Base-by-base conservation (phyloP, 2,329 filamentous ascomycete genomes). In the Davidsoniella virescens region DNA sequence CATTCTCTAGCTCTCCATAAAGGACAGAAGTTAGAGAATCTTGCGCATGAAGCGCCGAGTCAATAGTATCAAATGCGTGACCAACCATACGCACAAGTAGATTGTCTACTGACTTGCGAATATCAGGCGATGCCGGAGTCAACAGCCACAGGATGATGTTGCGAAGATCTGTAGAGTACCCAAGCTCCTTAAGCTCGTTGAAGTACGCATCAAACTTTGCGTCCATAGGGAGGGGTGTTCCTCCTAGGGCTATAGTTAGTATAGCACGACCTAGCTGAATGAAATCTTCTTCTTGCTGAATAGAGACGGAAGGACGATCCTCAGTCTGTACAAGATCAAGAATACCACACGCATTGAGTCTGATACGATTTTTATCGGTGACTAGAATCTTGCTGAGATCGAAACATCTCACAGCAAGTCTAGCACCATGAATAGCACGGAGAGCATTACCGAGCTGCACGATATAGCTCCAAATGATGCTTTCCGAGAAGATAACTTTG, bases 261-360 rank as follows among this genome's bases (percentile, higher is more conserved):
- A 98, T 80, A 9, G 94, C 70, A 51, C 81, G 80, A 36, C 90
- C 92, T 48, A 98, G 83, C 52, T 86, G 82, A 54, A 82, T 69
- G 18, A 98, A 75, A 59, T 98, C 92, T 56, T 93, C 85, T 57
- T 87, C 80, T 61, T 98, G 92, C 1, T 92, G 71, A 37, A 96
- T 87, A 16, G 75, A 65, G 1, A 90, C 58, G 2, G 82, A 71
- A 20, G 78, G 76, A 47, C 78, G 72, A 29, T 73, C 70, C 48
- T 95, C 88, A 59, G 79, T 87, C 53, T 93, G 81, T 16, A 94
- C 76, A 33, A 98, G 87, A 60, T 98, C 92, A 53, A 94, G 70
- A 29, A 98, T 82, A 2, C 82, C 84, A 63, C 90, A 96, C 14
- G 84, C 87, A 59, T 84, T 90, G 40, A 98, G 70, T 29, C 90